Evolutionary conservation across 2,329 filamentous ascomycete species (phyloP), one percentile per base, ranked within the genome.

Genomic region (Cercospora sesami): DNA sequence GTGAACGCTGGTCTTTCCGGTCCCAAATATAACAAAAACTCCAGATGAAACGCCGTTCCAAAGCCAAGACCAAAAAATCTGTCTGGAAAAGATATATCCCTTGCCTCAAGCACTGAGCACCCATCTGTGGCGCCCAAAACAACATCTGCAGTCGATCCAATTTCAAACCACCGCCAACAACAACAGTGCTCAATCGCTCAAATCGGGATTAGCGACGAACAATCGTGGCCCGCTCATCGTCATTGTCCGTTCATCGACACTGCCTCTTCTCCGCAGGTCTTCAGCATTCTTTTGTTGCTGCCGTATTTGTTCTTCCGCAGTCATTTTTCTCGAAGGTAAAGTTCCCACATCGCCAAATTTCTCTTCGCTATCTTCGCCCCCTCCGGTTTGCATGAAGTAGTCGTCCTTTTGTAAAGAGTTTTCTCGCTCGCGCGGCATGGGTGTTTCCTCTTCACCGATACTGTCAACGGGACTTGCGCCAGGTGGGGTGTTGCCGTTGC

Each of bases 201-300:
- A 86, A 79, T 95, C 92, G 18, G 92, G 92, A 79, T 96, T 96
- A 74, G 92, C 92, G 76, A 96, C 93, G 79, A 91, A 95, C 67
- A 96, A 85, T 70, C 92, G 86, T 60, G 89, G 89, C 30, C 81
- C 82, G 66, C 81, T 83, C 78, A 95, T 89, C 1, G 91, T 94
- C 80, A 88, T 90, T 5, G 90, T 91, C 75, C 91, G 85, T 79
- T 95, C 92, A 77, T 95, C 92, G 60, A 96, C 91, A 76, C 92
- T 95, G 66, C 92, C 92, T 75, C 91, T 85, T 73, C 92, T 85
- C 74, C 85, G 86, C 65, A 96, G 82, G 70, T 94, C 92, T 26
- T 93, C 91, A 3, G 86, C 84, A 63, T 84, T 89, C 81, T 88
- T 90, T 64, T 86, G 83, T 75, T 86, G 89, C 83, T 90, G 89